Conservation (phyloP, 768 basidiomycete species). For the Pluteus cervinus region DNA sequence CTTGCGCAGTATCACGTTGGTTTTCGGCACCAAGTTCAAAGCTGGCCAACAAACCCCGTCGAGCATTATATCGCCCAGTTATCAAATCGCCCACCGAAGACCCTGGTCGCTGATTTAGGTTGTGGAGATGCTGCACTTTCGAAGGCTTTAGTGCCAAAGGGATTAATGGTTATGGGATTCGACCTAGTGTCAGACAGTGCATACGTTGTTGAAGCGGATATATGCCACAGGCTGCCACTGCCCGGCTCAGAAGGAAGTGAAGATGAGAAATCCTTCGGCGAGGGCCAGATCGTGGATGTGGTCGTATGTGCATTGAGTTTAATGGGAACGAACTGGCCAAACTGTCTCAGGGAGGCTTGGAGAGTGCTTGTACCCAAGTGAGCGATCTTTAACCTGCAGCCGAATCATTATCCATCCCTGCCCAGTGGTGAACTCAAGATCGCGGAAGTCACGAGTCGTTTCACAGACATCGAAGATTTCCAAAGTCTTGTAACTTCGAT, state of each 20-base stretch:
- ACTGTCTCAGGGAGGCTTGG: slow-evolving; percentile 84
- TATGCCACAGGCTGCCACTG: slow-evolving; percentile 71
- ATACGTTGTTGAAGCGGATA: slow-evolving; percentile 88
- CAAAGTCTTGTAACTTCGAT: slow-evolving; percentile 52
- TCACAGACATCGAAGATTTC: slow-evolving; percentile 65
- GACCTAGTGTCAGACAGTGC: slow-evolving; percentile 71
- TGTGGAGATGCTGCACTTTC: slow-evolving; percentile 94
- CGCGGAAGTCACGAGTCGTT: slow-evolving; percentile 86
- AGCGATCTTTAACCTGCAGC: slow-evolving; percentile 18
- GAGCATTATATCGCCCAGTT: slow-evolving; percentile 67
- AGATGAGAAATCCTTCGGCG: slow-evolving; percentile 34
- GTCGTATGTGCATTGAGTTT: slow-evolving; percentile 92
- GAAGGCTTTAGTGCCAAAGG: slow-evolving; percentile 61
- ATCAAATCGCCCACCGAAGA: slow-evolving; percentile 54
- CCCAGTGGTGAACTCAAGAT: slow-evolving; percentile 75
- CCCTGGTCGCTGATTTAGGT: slow-evolving; percentile 88
- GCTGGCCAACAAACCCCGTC: slow-evolving; percentile 96
- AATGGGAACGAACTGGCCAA: slow-evolving; percentile 97
- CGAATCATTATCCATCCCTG: slow-evolving; percentile 8
- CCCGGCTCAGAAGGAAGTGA: slow-evolving; percentile 65
- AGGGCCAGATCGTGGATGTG: slow-evolving; percentile 81
- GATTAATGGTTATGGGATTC: slow-evolving; percentile 67
- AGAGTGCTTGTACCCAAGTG: slow-evolving; percentile 81
- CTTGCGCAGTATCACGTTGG: slow-evolving; percentile 81
- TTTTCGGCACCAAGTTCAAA: slow-evolving; percentile 85